phyloP scores from a whole-genome alignment of 1,284 basidiomycete species.

The Apiotrichum akiyoshidainum region DNA sequence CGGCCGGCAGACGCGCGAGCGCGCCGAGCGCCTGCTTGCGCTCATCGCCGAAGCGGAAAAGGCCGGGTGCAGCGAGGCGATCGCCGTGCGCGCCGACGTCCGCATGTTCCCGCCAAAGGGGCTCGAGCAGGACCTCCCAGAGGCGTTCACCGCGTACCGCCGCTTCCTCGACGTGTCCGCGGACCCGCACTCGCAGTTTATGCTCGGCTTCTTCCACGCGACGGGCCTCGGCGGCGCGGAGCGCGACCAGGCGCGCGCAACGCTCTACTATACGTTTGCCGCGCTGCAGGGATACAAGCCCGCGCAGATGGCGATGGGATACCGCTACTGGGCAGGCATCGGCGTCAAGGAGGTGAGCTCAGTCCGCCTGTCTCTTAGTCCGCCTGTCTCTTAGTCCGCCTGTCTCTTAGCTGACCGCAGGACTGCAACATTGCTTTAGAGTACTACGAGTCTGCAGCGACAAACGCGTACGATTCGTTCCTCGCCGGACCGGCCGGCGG shows the following conservation, averaged over 20 bases:
- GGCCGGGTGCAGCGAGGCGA: slow-evolving; percentile 70
- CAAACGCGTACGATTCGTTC: slow-evolving; percentile 74
- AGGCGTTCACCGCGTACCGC: slow-evolving; percentile 26
- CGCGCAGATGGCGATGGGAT: slow-evolving; percentile 88
- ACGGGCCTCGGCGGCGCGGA: slow-evolving; percentile 70
- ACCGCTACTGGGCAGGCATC: slow-evolving; percentile 93
- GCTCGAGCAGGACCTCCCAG: slow-evolving; percentile 35
- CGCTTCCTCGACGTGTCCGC: slow-evolving; percentile 47
- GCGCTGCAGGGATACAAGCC: slow-evolving; percentile 80
- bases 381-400: no score
- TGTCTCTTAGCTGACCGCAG: slow-evolving; percentile 27
- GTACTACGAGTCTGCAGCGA: slow-evolving; percentile 84
- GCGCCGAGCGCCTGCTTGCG: slow-evolving; percentile 68
- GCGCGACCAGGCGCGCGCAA: slow-evolving; percentile 58
- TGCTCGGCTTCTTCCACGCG: slow-evolving; percentile 80
- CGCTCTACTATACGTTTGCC: slow-evolving; percentile 89
- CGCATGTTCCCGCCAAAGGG: slow-evolving; percentile 56
- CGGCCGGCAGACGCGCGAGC: slow-evolving; percentile 25
- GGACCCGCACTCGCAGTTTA: slow-evolving; percentile 76
- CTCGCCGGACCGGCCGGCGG: slow-evolving; percentile 86
- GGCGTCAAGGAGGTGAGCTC: slow-evolving; percentile 67
- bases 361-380: no score
- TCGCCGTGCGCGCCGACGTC: slow-evolving; percentile 67
- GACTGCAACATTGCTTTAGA: slow-evolving; percentile 74
- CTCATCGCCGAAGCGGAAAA: slow-evolving; percentile 73